Percentiles rank a stretch among this genome's conserved stretches.
Conservation (phyloP, 768 basidiomycete species). For the Hebeloma cylindrosporum region DNA sequence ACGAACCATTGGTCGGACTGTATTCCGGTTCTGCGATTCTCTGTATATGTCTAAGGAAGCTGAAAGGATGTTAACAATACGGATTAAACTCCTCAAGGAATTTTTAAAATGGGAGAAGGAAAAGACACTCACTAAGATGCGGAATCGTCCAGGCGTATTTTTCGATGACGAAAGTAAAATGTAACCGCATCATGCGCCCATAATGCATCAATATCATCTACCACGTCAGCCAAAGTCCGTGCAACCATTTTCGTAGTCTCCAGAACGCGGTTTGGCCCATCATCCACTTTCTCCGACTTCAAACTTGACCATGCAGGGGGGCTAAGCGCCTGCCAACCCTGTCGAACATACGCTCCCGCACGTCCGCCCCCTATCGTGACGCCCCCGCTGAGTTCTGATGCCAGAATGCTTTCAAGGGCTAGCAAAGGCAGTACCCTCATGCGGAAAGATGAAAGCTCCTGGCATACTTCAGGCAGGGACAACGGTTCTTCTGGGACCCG, state of each 20-base stretch:
- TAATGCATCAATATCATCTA: constrained; percentile 56
- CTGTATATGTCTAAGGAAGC: constrained; percentile 66
- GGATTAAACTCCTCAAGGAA: not conserved
- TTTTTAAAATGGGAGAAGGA: constrained; percentile 8
- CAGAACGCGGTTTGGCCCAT: constrained; percentile 16
- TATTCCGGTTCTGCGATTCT: constrained; percentile 72
- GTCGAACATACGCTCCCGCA: constrained; percentile 64
- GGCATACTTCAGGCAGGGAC: constrained; percentile 23
- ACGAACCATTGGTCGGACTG: constrained; percentile 64
- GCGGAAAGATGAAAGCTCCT: constrained; percentile 53
- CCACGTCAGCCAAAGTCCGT: constrained; percentile 48
- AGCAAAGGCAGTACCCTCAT: constrained; percentile 60
- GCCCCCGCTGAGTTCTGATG: constrained; percentile 67
- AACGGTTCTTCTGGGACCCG: constrained; percentile 24
- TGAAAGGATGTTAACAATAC: constrained; percentile 26
- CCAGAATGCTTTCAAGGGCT: constrained; percentile 65
- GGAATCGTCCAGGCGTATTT: constrained; percentile 71
- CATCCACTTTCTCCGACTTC: constrained; percentile 22
- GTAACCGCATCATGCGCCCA: constrained; percentile 73
- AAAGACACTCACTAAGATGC: constrained; percentile 61
- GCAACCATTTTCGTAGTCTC: constrained; percentile 49
- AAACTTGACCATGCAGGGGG: constrained; percentile 41
- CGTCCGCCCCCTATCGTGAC: constrained; percentile 60
- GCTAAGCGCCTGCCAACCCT: constrained; percentile 69
- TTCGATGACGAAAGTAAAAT: constrained; percentile 53